Evolutionary conservation across 2,329 filamentous ascomycete genomes (phyloP), one percentile per base, ranked within the genome.

Genomic region (Beauveria varroae): DNA sequence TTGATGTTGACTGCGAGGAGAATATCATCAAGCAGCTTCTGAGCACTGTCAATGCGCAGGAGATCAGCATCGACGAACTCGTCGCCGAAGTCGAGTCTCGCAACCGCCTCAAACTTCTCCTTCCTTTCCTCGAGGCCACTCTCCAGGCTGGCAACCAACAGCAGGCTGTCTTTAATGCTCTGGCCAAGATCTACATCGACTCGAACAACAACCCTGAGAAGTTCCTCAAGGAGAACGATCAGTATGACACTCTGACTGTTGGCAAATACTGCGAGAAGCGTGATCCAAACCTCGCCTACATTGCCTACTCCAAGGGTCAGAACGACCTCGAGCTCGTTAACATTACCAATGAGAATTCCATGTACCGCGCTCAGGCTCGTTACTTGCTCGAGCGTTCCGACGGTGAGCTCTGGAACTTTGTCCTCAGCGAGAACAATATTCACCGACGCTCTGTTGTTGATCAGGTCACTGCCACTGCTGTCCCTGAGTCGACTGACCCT

Each of bases 211-310:
- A 97, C 73, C 95, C 95, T 0, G 95, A 99, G 81, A 90, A 91
- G 72, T 99, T 99, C 80, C 80, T 99, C 57, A 96, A 95, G 79
- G 91, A 97, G 78, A 99, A 99, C 72, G 91, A 97, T 70, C 86
- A 95, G 73, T 99, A 99, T 68, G 95, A 99, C 71, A 91, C 95
- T 3, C 80, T 98, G 46, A 85, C 82, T 26, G 91, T 99, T 60
- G 95, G 95, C 74, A 97, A 96, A 78, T 99, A 99, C 81, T 99
- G 93, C 73, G 93, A 97, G 81, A 98, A 98, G 84, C 89, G 95
- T 40, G 95, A 99, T 70, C 95, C 95, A 65, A 96, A 96, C 73
- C 81, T 99, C 60, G 93, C 91, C 3, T 96, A 90, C 76, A 96
- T 98, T 72, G 90, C 92, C 64, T 99, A 97, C 75, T 85, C 87